A percentile compares a stretch with the other conserved stretches of the same genome.
Conservation (phyloP, 2,329 filamentous ascomycete species). For the Aspergillus pseudoglaucus region DNA sequence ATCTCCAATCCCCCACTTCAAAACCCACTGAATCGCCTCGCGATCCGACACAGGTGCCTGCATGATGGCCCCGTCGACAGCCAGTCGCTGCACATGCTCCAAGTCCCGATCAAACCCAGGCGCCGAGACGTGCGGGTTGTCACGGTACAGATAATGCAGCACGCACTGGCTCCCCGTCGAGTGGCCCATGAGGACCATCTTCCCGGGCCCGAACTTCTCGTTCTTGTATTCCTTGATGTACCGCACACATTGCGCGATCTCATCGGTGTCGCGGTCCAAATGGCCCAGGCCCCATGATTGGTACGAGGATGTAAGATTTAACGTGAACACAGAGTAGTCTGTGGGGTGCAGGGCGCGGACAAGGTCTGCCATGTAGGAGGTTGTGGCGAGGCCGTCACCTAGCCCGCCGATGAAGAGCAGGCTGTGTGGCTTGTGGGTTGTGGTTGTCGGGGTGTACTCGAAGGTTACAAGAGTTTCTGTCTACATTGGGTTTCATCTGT, state of each 20-base stretch:
- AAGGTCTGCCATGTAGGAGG: constrained; percentile 48
- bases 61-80: constrained; percentile 67
- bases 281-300: constrained; percentile 49
- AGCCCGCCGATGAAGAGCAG: constrained; percentile 56
- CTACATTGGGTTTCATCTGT: constrained; percentile 16
- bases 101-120: constrained; percentile 24
- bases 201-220: constrained; percentile 29
- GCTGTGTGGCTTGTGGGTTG: constrained; percentile 37
- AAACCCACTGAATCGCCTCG: constrained; percentile 49
- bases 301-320: constrained; percentile 48
- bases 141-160: constrained; percentile 53
- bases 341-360: constrained; percentile 41
- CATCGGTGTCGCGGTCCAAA: constrained; percentile 48
- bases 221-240: constrained; percentile 43
- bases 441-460: constrained; percentile 27
- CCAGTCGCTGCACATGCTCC: constrained; percentile 39
- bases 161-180: constrained; percentile 64
- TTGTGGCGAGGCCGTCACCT: constrained; percentile 50
- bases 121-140: constrained; percentile 32
- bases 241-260: constrained; percentile 46
- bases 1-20: constrained; percentile 21
- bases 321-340: constrained; percentile 49
- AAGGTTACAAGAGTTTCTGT: constrained; percentile 35
- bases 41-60: constrained; percentile 76
- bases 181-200: constrained; percentile 61